phyloP scores from a whole-genome alignment of 768 basidiomycete genomes.

The Phaffia tasmanica region DNA sequence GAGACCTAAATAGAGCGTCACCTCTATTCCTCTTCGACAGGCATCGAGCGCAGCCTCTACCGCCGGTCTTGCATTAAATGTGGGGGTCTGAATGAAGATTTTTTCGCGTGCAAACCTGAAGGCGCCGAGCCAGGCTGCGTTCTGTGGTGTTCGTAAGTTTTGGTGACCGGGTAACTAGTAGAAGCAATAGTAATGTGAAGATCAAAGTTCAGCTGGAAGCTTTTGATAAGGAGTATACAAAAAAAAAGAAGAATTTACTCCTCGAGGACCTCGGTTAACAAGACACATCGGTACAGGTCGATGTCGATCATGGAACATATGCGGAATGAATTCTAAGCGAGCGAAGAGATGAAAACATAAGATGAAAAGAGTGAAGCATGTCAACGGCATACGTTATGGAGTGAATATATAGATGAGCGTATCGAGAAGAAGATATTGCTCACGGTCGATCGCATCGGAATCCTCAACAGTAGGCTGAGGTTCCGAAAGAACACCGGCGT shows the following conservation, averaged over 20 bases:
- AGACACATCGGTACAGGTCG: slow-evolving; percentile 54
- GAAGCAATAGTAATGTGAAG: not conserved
- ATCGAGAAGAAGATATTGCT: no score
- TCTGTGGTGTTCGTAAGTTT: slow-evolving; percentile 49
- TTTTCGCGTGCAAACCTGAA: slow-evolving; percentile 50
- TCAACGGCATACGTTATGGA: no score
- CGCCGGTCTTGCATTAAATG: slow-evolving; percentile 56
- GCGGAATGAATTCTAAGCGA: slow-evolving; percentile 47
- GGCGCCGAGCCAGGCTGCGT: slow-evolving; percentile 57
- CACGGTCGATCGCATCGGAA: slow-evolving; percentile 38
- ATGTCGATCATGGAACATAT: slow-evolving; percentile 51
- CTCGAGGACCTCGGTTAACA: slow-evolving; percentile 54
- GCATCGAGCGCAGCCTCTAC: slow-evolving; percentile 52
- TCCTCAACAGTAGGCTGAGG: slow-evolving; percentile 41
- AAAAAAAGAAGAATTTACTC: slow-evolving; percentile 34
- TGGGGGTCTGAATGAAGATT: slow-evolving; percentile 66
- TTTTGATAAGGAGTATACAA: not conserved
- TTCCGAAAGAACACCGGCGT: slow-evolving; percentile 39
- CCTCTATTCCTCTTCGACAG: slow-evolving; percentile 51
- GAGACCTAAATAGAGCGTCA: slow-evolving; percentile 52
- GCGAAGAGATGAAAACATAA: no score
- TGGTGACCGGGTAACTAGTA: slow-evolving; percentile 33
- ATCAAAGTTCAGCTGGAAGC: not conserved
- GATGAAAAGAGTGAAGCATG: no score
- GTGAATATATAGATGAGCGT: no score